Evolutionary conservation across 768 basidiomycete species (phyloP).

Genomic region (Suillus sp.): DNA sequence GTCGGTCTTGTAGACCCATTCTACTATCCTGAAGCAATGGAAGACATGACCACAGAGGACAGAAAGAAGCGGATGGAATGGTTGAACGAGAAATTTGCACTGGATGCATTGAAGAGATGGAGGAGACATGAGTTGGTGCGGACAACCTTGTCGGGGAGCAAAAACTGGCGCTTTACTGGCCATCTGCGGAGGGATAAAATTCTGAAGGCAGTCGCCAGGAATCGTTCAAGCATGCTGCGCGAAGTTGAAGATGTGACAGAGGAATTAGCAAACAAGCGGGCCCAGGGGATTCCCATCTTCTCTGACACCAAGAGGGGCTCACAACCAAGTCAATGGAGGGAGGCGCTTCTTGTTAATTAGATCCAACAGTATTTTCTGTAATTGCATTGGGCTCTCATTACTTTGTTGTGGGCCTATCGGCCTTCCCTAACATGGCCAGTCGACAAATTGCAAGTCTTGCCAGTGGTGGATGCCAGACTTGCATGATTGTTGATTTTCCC

Average conservation of each 20-base stretch:
- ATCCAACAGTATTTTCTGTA: neutral
- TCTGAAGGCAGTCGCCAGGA: constrained; percentile 49
- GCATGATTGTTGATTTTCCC: neutral
- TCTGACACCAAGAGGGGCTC: constrained; percentile 16
- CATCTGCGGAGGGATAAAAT: constrained; percentile 51
- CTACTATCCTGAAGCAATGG: constrained; percentile 83
- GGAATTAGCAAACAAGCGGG: constrained; percentile 30
- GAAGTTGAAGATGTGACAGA: constrained; percentile 41
- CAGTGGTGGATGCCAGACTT: neutral
- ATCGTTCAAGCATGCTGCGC: constrained; percentile 45
- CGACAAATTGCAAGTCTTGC: neutral
- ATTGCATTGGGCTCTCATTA: neutral
- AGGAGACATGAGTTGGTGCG: constrained; percentile 38
- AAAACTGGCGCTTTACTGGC: constrained; percentile 41
- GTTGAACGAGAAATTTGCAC: constrained; percentile 62
- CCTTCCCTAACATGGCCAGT: neutral
- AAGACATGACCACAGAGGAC: constrained; percentile 70
- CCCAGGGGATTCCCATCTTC: constrained; percentile 26
- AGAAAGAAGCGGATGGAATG: constrained; percentile 57
- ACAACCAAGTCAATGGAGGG: neutral
- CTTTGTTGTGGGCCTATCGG: neutral
- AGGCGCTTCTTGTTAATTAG: neutral
- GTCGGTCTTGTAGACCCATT: constrained; percentile 92
- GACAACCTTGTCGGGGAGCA: constrained; percentile 38
- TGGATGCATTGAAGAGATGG: constrained; percentile 38